phyloP scores from a whole-genome alignment of 2,329 filamentous ascomycete species.

The Dactylella cylindrospora region DNA sequence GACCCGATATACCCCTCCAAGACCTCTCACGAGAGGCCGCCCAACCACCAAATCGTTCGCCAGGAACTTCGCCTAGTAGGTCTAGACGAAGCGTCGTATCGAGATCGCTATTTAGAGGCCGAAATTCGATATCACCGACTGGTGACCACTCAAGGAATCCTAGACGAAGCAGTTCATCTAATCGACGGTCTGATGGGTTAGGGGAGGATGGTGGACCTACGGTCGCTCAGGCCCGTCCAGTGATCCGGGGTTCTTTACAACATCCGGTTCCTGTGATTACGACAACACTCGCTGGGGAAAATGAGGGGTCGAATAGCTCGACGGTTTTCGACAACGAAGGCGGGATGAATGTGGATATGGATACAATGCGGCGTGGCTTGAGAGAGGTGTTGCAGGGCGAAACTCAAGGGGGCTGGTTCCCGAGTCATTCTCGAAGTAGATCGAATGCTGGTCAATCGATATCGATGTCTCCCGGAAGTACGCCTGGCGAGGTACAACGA shows the following conservation, averaged over 20 bases:
- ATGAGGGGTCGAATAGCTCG: constrained; percentile 12
- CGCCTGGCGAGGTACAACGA: constrained; percentile 15
- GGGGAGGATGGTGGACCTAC: constrained; percentile 28
- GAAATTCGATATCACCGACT: constrained; percentile 37
- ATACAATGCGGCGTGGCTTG: constrained; percentile 42
- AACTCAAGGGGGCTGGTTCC: constrained; percentile 30
- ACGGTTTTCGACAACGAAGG: constrained; percentile 40
- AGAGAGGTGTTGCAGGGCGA: constrained; percentile 31
- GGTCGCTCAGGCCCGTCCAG: constrained; percentile 28
- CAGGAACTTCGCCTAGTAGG: constrained; percentile 34
- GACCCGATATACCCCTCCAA: constrained; percentile 44
- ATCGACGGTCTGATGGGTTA: constrained; percentile 12
- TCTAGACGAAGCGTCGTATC: constrained; percentile 31
- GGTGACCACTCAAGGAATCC: constrained; percentile 16
- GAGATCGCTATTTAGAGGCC: constrained; percentile 33
- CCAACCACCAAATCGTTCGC: constrained; percentile 13
- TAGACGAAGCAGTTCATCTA: constrained; percentile 25
- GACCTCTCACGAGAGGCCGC: constrained; percentile 33
- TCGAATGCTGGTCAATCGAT: constrained; percentile 43
- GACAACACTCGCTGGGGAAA: constrained; percentile 25
- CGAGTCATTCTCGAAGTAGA: constrained; percentile 15
- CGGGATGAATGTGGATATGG: constrained; percentile 44
- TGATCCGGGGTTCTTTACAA: constrained; percentile 29
- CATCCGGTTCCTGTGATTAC: constrained; percentile 37
- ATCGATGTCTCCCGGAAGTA: constrained; percentile 13